Base-by-base conservation (phyloP, 306 rosid species). In the barrel medic (Medicago truncatula) region DNA sequence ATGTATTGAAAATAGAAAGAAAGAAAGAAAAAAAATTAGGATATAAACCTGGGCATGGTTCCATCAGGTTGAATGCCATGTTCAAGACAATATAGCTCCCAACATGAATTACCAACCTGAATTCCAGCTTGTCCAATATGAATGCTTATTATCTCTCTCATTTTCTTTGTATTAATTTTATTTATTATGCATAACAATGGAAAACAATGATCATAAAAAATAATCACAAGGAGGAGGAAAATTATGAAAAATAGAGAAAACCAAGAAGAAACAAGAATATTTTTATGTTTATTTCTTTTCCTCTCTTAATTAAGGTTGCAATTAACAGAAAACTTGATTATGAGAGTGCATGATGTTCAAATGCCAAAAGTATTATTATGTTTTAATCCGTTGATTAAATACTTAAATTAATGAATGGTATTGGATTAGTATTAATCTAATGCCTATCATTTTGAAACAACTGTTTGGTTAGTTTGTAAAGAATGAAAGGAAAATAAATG, bases 101-200 rank as follows among this genome's bases (percentile, higher is more conserved):
- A 90, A 63, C 96, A 90, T 28, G 96, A 86, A 84, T 90, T 90
- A 20, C 96, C 96, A 28, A 90, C 90, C 86, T 90, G 96, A 76
- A 88, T 83, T 79, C 96, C 96, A 76, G 96, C 96, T 74, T 90
- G 96, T 14, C 96, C 96, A 58, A 90, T 86, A 82, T 90, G 96
- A 63, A 90, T 71, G 76, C 90, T 90, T 54, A 90, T 86, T 58
- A 90, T 82, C 70, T 90, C 96, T 70, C 96, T 88, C 96, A 90
- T 87, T 41, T 74, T 39, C 16, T 12, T 75, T 16, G 63, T 43
- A 1, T 34, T 41, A 14, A 64, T 58, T 58, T n/a, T 23, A 23
- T 69, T 36, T 50, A 9, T 41, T 71, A 8, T 70, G 81, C 15
- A 25, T 68, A 25, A 18, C 43, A 28, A 78, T 39, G 12, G 5